phyloP scores from a whole-genome alignment of 441 rosid genomes.

The Dalechampia spathulata region DNA sequence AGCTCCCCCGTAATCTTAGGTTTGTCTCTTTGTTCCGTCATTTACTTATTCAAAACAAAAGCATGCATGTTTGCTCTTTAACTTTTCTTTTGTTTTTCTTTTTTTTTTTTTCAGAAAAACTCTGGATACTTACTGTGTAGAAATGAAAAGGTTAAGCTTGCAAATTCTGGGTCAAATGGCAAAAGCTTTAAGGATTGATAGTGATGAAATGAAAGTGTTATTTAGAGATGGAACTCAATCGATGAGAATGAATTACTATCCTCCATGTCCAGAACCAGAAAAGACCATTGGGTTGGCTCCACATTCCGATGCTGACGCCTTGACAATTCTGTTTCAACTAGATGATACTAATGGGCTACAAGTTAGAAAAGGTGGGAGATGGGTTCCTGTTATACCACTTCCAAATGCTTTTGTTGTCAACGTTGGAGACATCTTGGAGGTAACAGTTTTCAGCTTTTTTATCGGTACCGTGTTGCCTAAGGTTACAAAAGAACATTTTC shows the following conservation, averaged over 20 bases:
- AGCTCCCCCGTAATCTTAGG: constrained; percentile 38
- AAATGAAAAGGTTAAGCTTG: constrained; percentile 9
- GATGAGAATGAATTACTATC: constrained; percentile 50
- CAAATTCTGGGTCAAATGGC: constrained; percentile 17
- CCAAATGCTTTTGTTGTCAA: constrained; percentile 21
- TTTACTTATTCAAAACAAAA: no score
- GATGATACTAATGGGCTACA: constrained; percentile 36
- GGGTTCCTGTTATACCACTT: constrained; percentile 30
- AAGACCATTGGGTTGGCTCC: constrained; percentile 35
- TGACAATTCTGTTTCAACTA: constrained; percentile 36
- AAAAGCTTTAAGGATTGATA: constrained; percentile 20
- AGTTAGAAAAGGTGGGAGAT: constrained; percentile 30
- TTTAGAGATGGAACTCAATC: constrained; percentile 31
- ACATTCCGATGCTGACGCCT: constrained; percentile 39
- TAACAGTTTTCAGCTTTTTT: neutral
- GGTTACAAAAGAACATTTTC: no score
- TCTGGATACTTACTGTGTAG: constrained; percentile 15
- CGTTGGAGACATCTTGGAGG: constrained; percentile 44
- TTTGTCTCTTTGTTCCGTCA: neutral
- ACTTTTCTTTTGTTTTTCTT: no score
- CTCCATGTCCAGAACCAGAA: constrained; percentile 49
- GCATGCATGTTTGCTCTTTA: no score
- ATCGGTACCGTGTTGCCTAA: no score
- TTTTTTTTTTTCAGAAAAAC: constrained; percentile 10
- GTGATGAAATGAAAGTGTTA: constrained; percentile 27